Percentiles rank a stretch among this genome's conserved stretches.
phyloP scores from a whole-genome alignment of 768 basidiomycete species.

The Antrodiella citrinella region DNA sequence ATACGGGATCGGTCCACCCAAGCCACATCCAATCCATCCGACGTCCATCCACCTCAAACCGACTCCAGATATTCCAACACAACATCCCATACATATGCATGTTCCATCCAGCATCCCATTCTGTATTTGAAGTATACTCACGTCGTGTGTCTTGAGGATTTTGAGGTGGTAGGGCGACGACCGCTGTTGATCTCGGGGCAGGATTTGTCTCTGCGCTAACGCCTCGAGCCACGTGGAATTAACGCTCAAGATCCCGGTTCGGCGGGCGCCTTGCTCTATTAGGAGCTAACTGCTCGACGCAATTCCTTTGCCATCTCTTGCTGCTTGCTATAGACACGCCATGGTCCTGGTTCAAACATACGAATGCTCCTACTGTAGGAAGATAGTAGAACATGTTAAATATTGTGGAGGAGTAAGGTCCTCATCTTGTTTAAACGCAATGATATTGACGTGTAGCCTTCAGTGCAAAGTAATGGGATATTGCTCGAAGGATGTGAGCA shows the following conservation, averaged over 20 bases:
- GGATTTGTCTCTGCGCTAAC: neutral
- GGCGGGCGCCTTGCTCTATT: too few relatives aligned
- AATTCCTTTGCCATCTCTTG: neutral
- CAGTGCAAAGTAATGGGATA: too few relatives aligned
- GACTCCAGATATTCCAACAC: conserved; percentile 2
- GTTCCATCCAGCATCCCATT: conserved; percentile 7
- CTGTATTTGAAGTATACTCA: conserved; percentile 15
- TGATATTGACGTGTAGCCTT: too few relatives aligned
- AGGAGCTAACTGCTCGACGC: neutral
- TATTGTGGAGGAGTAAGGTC: too few relatives aligned
- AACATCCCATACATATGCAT: neutral
- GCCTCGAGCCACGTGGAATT: neutral
- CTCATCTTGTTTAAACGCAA: too few relatives aligned
- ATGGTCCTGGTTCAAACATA: too few relatives aligned
- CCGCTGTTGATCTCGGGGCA: neutral
- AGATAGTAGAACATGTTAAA: too few relatives aligned
- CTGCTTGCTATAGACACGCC: neutral
- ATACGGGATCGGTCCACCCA: neutral
- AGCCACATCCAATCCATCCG: conserved; percentile 15
- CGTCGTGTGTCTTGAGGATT: conserved; percentile 25
- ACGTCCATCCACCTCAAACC: conserved; percentile 24
- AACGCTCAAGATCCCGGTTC: neutral
- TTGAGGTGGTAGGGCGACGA: conserved; percentile 15
- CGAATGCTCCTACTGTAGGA: too few relatives aligned
- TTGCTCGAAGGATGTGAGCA: too few relatives aligned